Conservation (phyloP, 176 grass and related monocot species). For the Panicum miliaceum region DNA sequence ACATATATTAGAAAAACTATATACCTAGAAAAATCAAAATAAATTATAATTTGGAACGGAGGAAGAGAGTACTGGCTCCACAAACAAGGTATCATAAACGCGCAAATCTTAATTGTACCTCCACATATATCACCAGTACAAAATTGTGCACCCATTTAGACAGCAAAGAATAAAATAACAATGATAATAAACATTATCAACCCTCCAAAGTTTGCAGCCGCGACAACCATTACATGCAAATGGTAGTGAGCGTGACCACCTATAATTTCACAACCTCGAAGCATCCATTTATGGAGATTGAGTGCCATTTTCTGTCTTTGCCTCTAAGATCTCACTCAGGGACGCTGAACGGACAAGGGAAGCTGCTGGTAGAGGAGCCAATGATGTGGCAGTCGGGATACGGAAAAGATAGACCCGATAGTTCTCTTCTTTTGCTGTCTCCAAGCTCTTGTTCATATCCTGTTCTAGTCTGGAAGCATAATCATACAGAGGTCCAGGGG, state of each 20-base stretch:
- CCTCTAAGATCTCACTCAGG: conserved; percentile 42
- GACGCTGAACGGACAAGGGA: conserved; percentile 54
- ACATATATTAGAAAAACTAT: no score
- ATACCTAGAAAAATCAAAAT: no score
- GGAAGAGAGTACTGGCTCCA: no score
- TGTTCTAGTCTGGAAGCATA: conserved; percentile 52
- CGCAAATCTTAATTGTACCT: background rate
- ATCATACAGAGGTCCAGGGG: conserved; percentile 53
- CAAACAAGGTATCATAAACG: no score
- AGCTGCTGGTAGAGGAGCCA: conserved; percentile 54
- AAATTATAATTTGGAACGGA: no score
- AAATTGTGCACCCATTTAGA: conserved; percentile 13
- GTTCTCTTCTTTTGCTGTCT: conserved; percentile 62
- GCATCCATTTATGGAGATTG: conserved; percentile 14
- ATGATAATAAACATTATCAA: background rate
- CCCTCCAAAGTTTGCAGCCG: background rate
- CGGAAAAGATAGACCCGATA: conserved; percentile 60
- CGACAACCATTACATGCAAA: conserved; percentile 1
- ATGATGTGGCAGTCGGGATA: conserved; percentile 40
- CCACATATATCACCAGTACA: background rate
- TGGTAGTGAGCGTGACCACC: background rate
- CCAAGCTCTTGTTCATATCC: conserved; percentile 55
- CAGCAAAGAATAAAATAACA: background rate
- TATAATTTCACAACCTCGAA: background rate
- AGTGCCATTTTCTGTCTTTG: conserved; percentile 37